Base-by-base conservation (phyloP, 495 filamentous ascomycete species). In the Penicillium nucicola region DNA sequence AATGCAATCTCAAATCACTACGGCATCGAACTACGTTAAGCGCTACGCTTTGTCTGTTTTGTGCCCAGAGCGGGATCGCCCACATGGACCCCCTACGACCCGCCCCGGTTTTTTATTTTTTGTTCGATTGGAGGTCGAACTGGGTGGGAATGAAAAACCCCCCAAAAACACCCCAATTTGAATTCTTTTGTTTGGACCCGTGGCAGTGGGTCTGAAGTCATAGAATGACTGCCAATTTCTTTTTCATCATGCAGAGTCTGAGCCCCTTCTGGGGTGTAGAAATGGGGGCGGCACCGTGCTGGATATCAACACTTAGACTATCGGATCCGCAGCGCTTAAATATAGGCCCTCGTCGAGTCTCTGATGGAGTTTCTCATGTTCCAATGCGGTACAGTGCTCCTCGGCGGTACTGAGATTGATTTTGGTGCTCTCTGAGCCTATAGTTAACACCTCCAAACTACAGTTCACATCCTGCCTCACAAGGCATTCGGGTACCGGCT, bases 391-490 rank as follows among this genome's bases (percentile, higher is more conserved):
- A 67, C 66, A 62, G 64, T 44, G 41, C 57, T 62, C 52, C 52
- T 60, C 61, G 62, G 67, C 70, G 68, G 60, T 64, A 68, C 58
- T 56, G 46, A 54, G 15, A 48, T 55, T 42, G 51, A 42, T 56
- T 58, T 59, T 67, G 38, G 62, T 64, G 57, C 62, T 57, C 53
- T 67, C 60, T 68, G 63, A 65, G 62, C 66, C 68, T 71, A 68
- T 74, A 62, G 66, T 66, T 67, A 50, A 48, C 52, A 57, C 55
- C 53, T 50, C 52, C 55, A 55, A 50, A 62, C 47, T 50, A 50
- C 54, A 53, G 42, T 61, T 58, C 60, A 52, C 50, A 42, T 52
- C 58, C 64, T 70, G 65, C 68, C 70, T 72, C 52, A 65, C 64
- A 57, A 72, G 68, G 67, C 69, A 65, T 55, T 62, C 61, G 54